Base-by-base conservation (phyloP, 805 yeast genomes). In the Dipodascus albidus region DNA sequence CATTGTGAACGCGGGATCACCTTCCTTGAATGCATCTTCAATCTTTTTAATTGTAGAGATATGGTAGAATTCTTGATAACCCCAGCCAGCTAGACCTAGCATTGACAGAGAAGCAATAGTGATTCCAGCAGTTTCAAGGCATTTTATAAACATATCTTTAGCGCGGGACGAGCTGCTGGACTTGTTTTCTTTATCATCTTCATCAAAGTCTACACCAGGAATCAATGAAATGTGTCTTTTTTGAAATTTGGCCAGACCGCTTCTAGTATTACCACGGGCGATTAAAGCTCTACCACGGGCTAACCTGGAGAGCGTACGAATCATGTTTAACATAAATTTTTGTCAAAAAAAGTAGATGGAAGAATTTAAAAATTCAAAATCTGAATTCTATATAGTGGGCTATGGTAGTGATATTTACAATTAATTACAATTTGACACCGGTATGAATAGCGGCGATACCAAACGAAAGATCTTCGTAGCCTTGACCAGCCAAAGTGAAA, bases 381-480 rank as follows among this genome's bases (percentile, higher is more conserved):
- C n/a, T n/a, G n/a, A n/a, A n/a, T n/a, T 27, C 33, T 6, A 27
- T 27, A 27, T 27, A 27, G 11, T 27, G 33, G 4, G 4, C 17
- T 38, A 38, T 38, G 4, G 44, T 6, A 4, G 44, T 4, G 20
- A 11, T 38, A 47, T 47, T 8, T 22, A 22, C 49, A 22, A 47
- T 6, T n/a, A 6, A 11, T 23, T 72, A 88, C 58, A 87, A 75
- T 71, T 93, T 93, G 53, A 93, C 87, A 62, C 98, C 99, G 68
- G 89, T 81, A 66, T 93, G 99, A 59, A 93, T 89, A 52, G 96
- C 91, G 53, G 98, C 96, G 53, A 89, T 85, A 56, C 99, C 99
- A 68, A 87, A 87, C 11, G 97, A 87, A 64, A 93, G 76, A 69
- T 86, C 86, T 72, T 93, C 98, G 67, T 90, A 93, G 53, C 99